Evolutionary conservation across 2,329 filamentous ascomycete species (phyloP).

Genomic region (Xylaria sp.): DNA sequence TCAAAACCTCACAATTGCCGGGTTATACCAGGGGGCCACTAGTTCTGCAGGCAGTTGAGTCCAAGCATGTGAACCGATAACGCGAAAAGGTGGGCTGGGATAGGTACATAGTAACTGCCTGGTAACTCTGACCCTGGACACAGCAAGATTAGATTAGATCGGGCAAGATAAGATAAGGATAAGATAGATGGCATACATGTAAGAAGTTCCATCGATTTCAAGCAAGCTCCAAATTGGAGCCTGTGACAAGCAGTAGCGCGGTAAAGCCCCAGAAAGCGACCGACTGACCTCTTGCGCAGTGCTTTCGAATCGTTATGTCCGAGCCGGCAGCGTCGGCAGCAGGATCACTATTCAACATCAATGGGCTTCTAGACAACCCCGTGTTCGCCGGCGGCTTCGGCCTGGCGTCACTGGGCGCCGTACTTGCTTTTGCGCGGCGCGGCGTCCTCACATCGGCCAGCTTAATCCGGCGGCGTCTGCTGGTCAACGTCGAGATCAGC

Average conservation of each 20-base stretch:
- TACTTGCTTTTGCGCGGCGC: slow-evolving; percentile 81
- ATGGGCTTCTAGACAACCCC: slow-evolving; percentile 72
- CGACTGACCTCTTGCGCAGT: not conserved
- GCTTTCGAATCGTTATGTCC: slow-evolving; percentile 44
- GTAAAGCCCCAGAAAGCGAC: too few relatives aligned
- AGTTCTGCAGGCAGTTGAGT: too few relatives aligned
- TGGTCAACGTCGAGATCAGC: slow-evolving; percentile 96
- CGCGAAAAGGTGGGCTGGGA: too few relatives aligned
- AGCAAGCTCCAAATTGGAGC: too few relatives aligned
- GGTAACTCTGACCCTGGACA: too few relatives aligned
- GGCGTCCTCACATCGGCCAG: slow-evolving; percentile 77
- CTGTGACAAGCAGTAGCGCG: too few relatives aligned
- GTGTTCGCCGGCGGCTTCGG: slow-evolving; percentile 82
- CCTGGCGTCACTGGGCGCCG: slow-evolving; percentile 87
- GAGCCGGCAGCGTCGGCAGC: slow-evolving; percentile 41
- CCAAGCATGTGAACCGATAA: too few relatives aligned
- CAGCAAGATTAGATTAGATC: not conserved
- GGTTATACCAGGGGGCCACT: too few relatives aligned
- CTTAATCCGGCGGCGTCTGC: slow-evolving; percentile 82
- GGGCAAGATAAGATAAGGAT: not conserved
- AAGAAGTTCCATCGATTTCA: too few relatives aligned
- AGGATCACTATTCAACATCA: slow-evolving; percentile 58
- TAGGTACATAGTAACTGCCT: too few relatives aligned
- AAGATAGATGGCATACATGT: not conserved
- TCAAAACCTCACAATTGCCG: not conserved